Conservation (phyloP, 345 rosid genomes). For the Aegle marmelos region DNA sequence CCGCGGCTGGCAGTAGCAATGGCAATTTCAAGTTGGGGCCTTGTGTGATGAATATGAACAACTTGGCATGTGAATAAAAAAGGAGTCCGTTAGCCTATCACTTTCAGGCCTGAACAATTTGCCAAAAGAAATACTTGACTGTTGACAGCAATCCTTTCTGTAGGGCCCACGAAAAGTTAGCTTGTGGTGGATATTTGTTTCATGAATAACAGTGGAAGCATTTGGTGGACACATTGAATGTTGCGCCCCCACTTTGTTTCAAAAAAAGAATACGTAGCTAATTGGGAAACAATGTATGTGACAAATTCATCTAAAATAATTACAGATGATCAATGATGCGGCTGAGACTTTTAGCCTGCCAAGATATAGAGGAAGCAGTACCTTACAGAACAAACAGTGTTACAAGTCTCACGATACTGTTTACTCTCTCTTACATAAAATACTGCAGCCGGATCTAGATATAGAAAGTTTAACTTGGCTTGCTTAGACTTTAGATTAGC, state of each 20-base stretch:
- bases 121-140: neutral
- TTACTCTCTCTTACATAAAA: no score
- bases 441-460: no score
- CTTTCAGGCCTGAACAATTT: neutral
- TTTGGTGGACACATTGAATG: slow-evolving; percentile 3
- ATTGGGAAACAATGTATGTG: neutral
- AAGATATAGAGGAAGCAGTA: neutral
- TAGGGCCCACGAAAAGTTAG: neutral
- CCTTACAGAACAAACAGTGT: no score
- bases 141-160: neutral
- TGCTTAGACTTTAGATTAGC: no score
- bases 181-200: neutral
- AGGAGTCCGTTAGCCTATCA: neutral
- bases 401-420: no score
- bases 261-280: no score
- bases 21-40: neutral
- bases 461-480: neutral
- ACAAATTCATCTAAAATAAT: neutral
- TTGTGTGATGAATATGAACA: neutral
- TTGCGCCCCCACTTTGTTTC: no score
- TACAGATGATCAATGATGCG: neutral
- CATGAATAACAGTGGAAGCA: neutral
- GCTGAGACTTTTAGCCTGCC: neutral
- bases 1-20: neutral
- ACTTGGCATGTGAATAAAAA: neutral